Base-by-base conservation (phyloP, 352 stramenopile species). In the Pythium folliculosum region DNA sequence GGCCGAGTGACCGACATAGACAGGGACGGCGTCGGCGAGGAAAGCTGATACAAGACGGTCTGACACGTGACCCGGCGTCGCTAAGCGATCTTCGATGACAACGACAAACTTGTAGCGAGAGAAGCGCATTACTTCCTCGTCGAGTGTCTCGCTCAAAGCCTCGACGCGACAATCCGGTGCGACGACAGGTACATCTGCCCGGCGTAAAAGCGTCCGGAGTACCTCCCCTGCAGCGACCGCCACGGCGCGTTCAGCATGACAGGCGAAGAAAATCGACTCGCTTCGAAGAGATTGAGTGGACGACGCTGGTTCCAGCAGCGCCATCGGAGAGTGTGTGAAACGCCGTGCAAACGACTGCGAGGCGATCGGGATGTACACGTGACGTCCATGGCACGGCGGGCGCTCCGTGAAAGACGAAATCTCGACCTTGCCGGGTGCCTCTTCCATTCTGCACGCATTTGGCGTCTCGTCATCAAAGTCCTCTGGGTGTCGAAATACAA, bases 31-130 rank as follows among this genome's bases (percentile, higher is more conserved):
- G n/a, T 77, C 81, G 0, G 78, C 78, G 21, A 90, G 69, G 49
- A 87, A 81, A 8, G 80, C 76, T 32, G 84, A 84, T 3, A 85
- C 73, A n/a, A 91, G 38, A 43, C 83, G 84, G 60, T 89, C 74
- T 1, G 78, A 85, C 25, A 87, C 69, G 44, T 87, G 89, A 32
- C 81, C 83, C 1, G 72, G 52, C 8, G 56, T 63, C 0, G 32
- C 10, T 0, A 57, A 47, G 1, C 55, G 64, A 59, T 89, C 87
- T 60, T 91, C 78, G 10, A 91, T 87, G 14, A 80, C 77, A 47
- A 91, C 72, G 7, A 81, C 77, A 35, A 91, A 56, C 50, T 12
- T 40, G 17, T 43, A 56, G 3, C 21, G 19, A 10, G 25, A 43
- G 16, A 56, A 56, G 27, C 50, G 50, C 1, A 25, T 27, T 27